Base-by-base conservation (phyloP, 2,329 filamentous ascomycete genomes). In the Ascosphaera apis region DNA sequence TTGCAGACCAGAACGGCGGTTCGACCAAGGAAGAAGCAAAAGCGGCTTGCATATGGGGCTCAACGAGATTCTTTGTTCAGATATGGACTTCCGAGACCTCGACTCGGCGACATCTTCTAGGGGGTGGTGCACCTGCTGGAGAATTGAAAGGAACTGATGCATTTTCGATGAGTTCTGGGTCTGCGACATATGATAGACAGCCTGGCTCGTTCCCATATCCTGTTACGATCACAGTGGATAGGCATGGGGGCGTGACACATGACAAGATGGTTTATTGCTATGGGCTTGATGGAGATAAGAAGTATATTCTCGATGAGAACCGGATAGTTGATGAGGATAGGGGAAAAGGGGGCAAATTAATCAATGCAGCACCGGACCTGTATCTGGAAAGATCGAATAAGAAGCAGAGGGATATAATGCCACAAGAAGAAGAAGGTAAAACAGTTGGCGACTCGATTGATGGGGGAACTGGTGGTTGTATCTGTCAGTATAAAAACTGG, bases 261-360 rank as follows among this genome's bases (percentile, higher is more conserved):
- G 52, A 62, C 41, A 75, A 73, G 49, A 61, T 66, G 40, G 54
- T 70, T 0, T 74, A 71, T 45, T 74, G 69, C 54, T 73, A 72
- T 45, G 58, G 56, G 1, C 49, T 75, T 40, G 60, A 69, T 42
- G 52, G 53, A 15, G 49, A 58, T 11, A 56, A 59, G 4, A 55
- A 56, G 12, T 37, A 40, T 31, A 59, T 69, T 39, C 50, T 62
- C 31, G 47, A 55, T 3, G 53, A 56, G 17, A 60, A 56, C 42
- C 57, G 54, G 39, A 53, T 71, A 39, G 53, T 66, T 40, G 43
- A 61, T n/a, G 69, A 74, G 47, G 50, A 65, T 37, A 54, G 68
- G 6, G 55, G 44, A 0, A 59, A 63, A 38, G 65, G 60, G 0
- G 69, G 67, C 0, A 53, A 46, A 2, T 42, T 69, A 32, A 53